Evolutionary conservation across 1,139 yeast species (phyloP), one percentile per base, ranked within the genome.

Genomic region (Suhomyces maxii): DNA sequence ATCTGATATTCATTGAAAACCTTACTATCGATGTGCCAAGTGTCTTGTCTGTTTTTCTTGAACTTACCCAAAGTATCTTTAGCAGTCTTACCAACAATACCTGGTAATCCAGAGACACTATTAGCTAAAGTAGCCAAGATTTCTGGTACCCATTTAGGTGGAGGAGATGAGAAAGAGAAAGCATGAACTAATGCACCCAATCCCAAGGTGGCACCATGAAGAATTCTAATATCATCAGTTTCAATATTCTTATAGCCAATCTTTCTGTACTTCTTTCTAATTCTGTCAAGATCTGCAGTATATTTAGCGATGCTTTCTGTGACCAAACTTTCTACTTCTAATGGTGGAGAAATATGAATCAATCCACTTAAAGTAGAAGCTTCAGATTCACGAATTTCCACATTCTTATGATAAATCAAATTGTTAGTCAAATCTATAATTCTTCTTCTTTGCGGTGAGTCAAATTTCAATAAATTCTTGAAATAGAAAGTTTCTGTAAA

Each of bases 181-280:
- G 99, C 98, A 47, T 87, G 84, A 2, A 93, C 83, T 37, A 93
- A 71, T 0, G 98, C 87, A 4, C 98, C 96, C 10, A 93, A 71
- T 0, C 98, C 98, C 26, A 95, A 70, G 0, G 93, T 86, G 2
- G 97, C 91, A 2, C 95, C 96, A 60, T 93, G 99, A 7, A 91
- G 69, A 10, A 69, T 65, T 10, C 79, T 69, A 3, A 68, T 57
- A 50, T 82, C 82, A 6, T 74, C 76, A 34, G 67, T 58, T 0
- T 77, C 55, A 41, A 64, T 57, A 36, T 59, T 62, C 51, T 65
- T 69, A 51, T 63, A 66, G 1, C 67, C 68, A 7, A 48, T 41
- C 65, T 60, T 61, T 49, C 67, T 64, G 41, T 68, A 64, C 47
- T 58, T 63, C 42, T 48, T 71, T 58, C 73, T 67, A 48, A 66